A percentile compares a stretch with the other conserved stretches of the same genome.
Evolutionary conservation across 2,329 filamentous ascomycete species (phyloP).

Genomic region (Rutstroemia sp.): DNA sequence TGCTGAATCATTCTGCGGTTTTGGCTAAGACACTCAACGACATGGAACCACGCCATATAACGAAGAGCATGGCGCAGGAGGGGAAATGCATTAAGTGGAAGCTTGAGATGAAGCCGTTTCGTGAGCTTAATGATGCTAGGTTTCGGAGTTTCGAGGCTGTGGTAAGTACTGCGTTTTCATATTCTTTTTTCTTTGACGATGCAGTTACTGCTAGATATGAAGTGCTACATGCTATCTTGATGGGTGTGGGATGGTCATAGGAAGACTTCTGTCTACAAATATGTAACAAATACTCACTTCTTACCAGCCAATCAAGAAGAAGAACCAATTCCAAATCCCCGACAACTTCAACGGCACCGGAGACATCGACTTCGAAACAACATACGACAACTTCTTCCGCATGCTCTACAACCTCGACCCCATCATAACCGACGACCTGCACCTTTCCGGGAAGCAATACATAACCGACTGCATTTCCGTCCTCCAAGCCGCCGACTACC

Average conservation of each 20-base stretch:
- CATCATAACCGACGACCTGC: conserved; percentile 10
- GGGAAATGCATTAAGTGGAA: conserved; percentile 17
- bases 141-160: conserved; percentile 19
- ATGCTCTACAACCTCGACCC: conserved; percentile 19
- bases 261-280: no score
- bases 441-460: conserved; percentile 1
- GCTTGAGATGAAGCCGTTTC: conserved; percentile 16
- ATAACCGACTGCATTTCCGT: conserved; percentile 18
- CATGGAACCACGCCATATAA: conserved; percentile 7
- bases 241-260: no score
- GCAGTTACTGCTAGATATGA: neutral
- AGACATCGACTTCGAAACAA: conserved; percentile 12
- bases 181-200: neutral
- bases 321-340: neutral
- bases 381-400: conserved; percentile 27
- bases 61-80: conserved; percentile 10
- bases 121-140: conserved; percentile 9
- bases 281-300: neutral
- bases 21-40: conserved; percentile 13
- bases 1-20: conserved; percentile 14
- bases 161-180: conserved; percentile 15
- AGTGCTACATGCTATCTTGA: no score
- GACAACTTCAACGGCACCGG: conserved; percentile 14
- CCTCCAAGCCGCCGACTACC: conserved; percentile 18
- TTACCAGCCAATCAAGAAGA: conserved; percentile 4